These are phyloP conservation scores for Westerdykella aurantiaca DNA, from an alignment of 2,329 filamentous ascomycete species.

Conservation along the genomic window DNA sequence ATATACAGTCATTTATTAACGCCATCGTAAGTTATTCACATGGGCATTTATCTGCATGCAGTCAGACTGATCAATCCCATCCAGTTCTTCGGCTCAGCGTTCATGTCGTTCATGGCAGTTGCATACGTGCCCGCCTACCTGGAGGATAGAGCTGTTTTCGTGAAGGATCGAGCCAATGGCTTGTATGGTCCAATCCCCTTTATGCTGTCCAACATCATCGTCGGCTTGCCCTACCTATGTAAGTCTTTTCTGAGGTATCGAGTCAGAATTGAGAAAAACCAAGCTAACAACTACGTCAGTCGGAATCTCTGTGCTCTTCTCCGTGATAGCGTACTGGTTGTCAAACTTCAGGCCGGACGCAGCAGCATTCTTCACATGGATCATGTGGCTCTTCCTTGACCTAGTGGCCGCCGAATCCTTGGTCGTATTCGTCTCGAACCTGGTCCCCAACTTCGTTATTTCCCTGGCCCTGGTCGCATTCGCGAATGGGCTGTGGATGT, in stretches of 20 bases:
- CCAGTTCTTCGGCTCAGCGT: constrained; percentile 46
- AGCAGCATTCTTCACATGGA: constrained; percentile 66
- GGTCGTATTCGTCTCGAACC: constrained; percentile 66
- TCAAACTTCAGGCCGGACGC: constrained; percentile 64
- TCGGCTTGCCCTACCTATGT: constrained; percentile 71
- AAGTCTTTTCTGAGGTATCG: constrained; percentile 23
- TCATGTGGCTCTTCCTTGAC: constrained; percentile 82
- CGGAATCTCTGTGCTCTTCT: constrained; percentile 70
- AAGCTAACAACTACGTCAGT: constrained; percentile 30
- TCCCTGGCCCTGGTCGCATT: constrained; percentile 75
- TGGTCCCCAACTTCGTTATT: constrained; percentile 76
- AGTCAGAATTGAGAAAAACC: constrained; percentile 25
- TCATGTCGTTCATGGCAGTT: constrained; percentile 54
- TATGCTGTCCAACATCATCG: constrained; percentile 72
- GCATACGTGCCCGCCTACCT: constrained; percentile 81
- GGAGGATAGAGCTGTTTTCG: constrained; percentile 67
- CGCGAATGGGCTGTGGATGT: constrained; percentile 87
- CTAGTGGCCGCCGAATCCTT: constrained; percentile 75
- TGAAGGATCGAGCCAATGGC: constrained; percentile 76
- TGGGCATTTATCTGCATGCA: no score
- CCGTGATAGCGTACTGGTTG: constrained; percentile 71
- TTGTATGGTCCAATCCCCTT: constrained; percentile 70
- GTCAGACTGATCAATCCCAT: no score
- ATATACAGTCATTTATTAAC: constrained; percentile 77
- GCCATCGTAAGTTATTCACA: constrained; percentile 48